phyloP scores from a whole-genome alignment of 2,329 filamentous ascomycete species.

The Colletotrichum limetticola region DNA sequence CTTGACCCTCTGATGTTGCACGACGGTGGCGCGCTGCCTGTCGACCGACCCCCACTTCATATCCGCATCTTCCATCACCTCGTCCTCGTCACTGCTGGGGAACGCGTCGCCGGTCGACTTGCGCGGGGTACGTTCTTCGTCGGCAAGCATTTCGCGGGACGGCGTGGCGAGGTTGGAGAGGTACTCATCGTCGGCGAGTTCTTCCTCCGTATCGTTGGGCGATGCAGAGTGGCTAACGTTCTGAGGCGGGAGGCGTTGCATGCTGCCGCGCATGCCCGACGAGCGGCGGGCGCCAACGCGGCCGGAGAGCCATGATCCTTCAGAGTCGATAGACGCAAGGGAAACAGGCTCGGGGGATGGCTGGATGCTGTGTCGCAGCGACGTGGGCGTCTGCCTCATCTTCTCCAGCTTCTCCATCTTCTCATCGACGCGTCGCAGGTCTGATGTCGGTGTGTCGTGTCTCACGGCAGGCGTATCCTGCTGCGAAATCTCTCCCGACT shows the following conservation, averaged over 20 bases:
- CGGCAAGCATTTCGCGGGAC: constrained; percentile 33
- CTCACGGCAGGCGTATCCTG: constrained; percentile 42
- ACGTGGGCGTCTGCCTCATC: constrained; percentile 58
- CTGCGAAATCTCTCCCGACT: constrained; percentile 33
- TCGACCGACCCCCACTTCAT: constrained; percentile 65
- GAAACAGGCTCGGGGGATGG: constrained; percentile 76
- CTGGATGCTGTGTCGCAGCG: constrained; percentile 50
- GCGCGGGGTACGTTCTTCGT: constrained; percentile 39
- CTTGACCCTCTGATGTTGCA: constrained; percentile 52
- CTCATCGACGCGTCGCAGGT: constrained; percentile 50
- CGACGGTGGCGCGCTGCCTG: constrained; percentile 47
- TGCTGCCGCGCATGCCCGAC: constrained; percentile 56
- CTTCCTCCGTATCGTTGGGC: constrained; percentile 67
- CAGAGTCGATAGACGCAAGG: constrained; percentile 92
- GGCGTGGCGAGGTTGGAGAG: constrained; percentile 55
- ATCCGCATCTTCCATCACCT: constrained; percentile 53
- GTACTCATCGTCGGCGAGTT: constrained; percentile 80
- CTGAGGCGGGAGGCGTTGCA: constrained; percentile 43
- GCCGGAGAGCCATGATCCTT: constrained; percentile 95
- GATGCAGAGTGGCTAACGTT: constrained; percentile 43
- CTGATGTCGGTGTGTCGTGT: constrained; percentile 60
- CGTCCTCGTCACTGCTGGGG: constrained; percentile 70
- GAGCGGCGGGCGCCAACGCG: constrained; percentile 64
- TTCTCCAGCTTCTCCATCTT: constrained; percentile 42
- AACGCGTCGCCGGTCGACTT: constrained; percentile 62